Evolutionary conservation across 2,329 filamentous ascomycete genomes (phyloP), one percentile per base, ranked within the genome.

Genomic region (Xenoacremonium recifei): DNA sequence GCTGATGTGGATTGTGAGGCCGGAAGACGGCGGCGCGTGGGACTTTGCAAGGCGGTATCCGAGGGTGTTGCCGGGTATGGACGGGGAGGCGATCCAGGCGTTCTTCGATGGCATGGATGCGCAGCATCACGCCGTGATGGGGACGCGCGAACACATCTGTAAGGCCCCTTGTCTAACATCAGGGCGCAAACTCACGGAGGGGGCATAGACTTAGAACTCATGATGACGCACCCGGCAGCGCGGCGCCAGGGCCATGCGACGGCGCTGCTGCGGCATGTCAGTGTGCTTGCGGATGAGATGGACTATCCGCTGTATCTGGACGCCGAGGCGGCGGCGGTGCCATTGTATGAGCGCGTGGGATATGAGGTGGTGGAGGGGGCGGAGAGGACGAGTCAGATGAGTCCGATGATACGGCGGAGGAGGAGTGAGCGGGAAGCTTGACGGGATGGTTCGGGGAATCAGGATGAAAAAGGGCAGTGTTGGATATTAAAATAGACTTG

Each of bases 151-250:
- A 10, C 51, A 54, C 15, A 32, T 51, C 6, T 53, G 51, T 53
- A n/a, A n/a, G n/a, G n/a, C n/a, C n/a, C n/a, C n/a, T 44, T 7
- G 50, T 47, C n/a, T 13, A 12, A n/a, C n/a, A n/a, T n/a, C n/a
- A n/a, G n/a, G n/a, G 6, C 11, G 11, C 9, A 21, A 6, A 4
- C n/a, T 7, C 11, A 10, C 4, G 13, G 3, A 20, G 5, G n/a
- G n/a, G n/a, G n/a, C n/a, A 6, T 18, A 51, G 50, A 50, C 23
- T 35, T 52, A 15, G 49, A 54, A 20, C 21, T 52, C 9, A 35
- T 52, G 17, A 42, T 50, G 38, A 45, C 49, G 9, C 47, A 50
- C 29, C 44, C 50, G 13, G 36, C 44, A 4, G 42, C 47, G 6
- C 49, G 45, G 4, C 23, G 49, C 1, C 39, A 33, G 9, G 52